Evolutionary conservation across 2,329 filamentous ascomycete genomes (phyloP).

Genomic region (Venturia aucupariae): DNA sequence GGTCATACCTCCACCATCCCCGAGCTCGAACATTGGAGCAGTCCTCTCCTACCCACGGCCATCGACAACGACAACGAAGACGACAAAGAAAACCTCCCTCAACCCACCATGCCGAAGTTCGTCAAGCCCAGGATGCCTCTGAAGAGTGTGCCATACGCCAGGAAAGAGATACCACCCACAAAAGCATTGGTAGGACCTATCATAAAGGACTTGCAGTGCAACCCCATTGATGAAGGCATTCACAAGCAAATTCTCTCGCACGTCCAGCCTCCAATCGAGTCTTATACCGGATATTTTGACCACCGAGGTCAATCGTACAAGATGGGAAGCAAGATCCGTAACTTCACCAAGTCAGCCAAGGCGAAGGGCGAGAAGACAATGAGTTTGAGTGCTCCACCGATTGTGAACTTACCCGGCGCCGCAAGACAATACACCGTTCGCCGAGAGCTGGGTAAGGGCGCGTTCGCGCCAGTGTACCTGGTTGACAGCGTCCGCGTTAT

Average conservation of each 20-base stretch:
- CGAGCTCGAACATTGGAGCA: constrained; percentile 47
- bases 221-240: constrained; percentile 72
- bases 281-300: constrained; percentile 73
- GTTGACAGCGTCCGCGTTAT: constrained; percentile 56
- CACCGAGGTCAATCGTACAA: constrained; percentile 55
- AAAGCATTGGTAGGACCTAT: constrained; percentile 52
- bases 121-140: constrained; percentile 5
- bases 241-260: constrained; percentile 66
- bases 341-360: constrained; percentile 60
- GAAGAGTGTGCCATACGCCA: neutral
- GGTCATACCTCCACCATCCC: constrained; percentile 28
- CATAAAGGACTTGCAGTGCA: constrained; percentile 75
- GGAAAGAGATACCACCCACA: constrained; percentile 25
- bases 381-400: constrained; percentile 50
- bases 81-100: constrained; percentile 33
- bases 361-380: constrained; percentile 56
- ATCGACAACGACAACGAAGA: constrained; percentile 34
- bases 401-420: constrained; percentile 58
- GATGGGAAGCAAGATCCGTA: constrained; percentile 67
- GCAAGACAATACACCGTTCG: constrained; percentile 65
- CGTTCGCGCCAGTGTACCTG: constrained; percentile 91
- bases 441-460: constrained; percentile 81
- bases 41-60: constrained; percentile 54
- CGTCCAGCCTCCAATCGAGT: constrained; percentile 61
- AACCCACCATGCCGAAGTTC: constrained; percentile 6